These are phyloP conservation scores for Dioscorea alata DNA, from an alignment of 106 monocot species.

Conservation along the genomic window DNA sequence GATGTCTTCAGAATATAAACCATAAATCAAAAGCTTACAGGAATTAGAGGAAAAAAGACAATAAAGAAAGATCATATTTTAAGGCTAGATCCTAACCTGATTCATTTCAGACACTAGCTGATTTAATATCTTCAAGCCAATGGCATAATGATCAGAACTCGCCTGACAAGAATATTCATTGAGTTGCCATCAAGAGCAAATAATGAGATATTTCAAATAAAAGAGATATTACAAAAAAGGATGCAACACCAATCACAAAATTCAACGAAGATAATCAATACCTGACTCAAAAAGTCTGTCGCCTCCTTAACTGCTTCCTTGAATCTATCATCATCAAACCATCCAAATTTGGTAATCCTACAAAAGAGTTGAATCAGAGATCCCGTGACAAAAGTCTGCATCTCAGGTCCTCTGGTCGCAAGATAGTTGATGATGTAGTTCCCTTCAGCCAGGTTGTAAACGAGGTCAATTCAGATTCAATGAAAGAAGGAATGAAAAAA, in stretches of 20 bases:
- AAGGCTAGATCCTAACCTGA: constrained; percentile 45
- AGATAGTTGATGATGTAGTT: constrained; percentile 95
- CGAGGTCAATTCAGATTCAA: constrained; percentile 36
- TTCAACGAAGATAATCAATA: constrained; percentile 1
- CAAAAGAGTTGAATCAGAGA: constrained; percentile 92
- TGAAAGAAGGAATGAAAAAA: background rate
- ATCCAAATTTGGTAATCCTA: constrained; percentile 95
- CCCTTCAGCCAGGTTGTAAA: constrained; percentile 68
- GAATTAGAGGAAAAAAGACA: too few relatives aligned
- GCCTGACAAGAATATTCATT: constrained; percentile 37
- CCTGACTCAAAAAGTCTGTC: constrained; percentile 83
- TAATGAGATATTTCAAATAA: too few relatives aligned
- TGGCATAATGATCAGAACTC: constrained; percentile 77
- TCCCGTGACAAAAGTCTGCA: constrained; percentile 81
- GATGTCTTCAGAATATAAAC: too few relatives aligned
- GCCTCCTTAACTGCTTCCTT: constrained; percentile 76
- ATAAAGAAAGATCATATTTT: too few relatives aligned
- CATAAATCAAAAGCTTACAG: too few relatives aligned
- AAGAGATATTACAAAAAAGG: background rate
- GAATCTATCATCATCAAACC: constrained; percentile 99
- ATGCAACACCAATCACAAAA: too few relatives aligned
- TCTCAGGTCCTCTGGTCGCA: constrained; percentile 83
- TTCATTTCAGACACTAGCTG: constrained; percentile 95
- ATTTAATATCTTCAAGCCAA: constrained; percentile 94
- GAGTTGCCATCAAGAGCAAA: background rate